Base-by-base conservation (phyloP, 352 stramenopile genomes). In the Phytophthora podocarpi region DNA sequence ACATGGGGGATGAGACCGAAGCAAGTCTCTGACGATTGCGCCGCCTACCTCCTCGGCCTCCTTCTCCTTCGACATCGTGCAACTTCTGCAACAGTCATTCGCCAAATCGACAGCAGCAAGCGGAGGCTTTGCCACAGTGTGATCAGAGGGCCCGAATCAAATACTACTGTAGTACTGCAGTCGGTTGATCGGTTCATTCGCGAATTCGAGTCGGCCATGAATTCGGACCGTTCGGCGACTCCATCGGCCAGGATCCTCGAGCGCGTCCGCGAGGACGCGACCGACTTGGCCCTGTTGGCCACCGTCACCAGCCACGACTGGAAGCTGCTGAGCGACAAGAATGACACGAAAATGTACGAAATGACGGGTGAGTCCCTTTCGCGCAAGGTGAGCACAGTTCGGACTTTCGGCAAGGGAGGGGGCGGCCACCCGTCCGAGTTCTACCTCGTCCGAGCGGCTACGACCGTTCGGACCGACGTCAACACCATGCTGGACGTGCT, bases 391-490 rank as follows among this genome's bases (percentile, higher is more conserved):
- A 77, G 64, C 21, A 83, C 74, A 3, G 62, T 76, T 7, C 57
- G 42, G 2, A 83, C 71, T 3, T 77, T 83, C 35, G 72, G 65
- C 42, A 61, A 58, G 4, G 64, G 62, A 30, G 72, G 64, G 13
- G 72, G 76, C 37, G 70, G 72, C 36, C 58, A 81, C 32, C 63
- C 74, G 23, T 73, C 76, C 35, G 75, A 87, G 59, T 87, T 82
- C 45, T 87, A 87, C 48, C 51, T 89, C 20, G 71, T 85, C 41
- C 79, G 80, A 27, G 78, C 63, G 3, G 76, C 78, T 12, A 85
- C 80, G 8, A 86, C 75, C 3, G 53, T 85, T 6, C 46, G 58
- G 18, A 50, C 68, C 13, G 73, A 78, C 48, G 66, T 87, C 9
- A 74, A 71, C 46, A 34, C 55, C 7, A 62, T 85, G 51, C 53